Conservation (phyloP, 257 asterid genomes). For the Solanum okadae region DNA sequence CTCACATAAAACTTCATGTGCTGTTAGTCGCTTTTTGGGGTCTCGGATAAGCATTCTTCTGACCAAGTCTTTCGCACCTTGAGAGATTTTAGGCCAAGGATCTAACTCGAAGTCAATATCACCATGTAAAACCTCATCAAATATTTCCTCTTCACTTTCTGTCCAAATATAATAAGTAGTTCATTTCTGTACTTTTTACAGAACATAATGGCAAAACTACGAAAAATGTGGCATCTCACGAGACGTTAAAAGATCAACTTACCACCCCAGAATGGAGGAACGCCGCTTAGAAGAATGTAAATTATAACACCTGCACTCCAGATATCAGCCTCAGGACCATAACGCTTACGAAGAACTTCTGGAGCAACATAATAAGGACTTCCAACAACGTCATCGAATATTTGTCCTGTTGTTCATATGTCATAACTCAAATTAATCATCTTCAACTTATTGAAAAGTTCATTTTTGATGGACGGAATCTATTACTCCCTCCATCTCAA, state of each 20-base stretch:
- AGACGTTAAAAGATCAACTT: not conserved
- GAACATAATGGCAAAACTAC: not conserved
- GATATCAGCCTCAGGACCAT: constrained; percentile 60
- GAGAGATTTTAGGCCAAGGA: constrained; percentile 70
- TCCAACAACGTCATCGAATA: constrained; percentile 52
- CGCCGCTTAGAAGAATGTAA: constrained; percentile 59
- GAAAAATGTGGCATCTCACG: not conserved
- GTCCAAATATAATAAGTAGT: constrained; percentile 5
- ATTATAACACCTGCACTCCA: constrained; percentile 80
- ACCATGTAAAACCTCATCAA: constrained; percentile 53
- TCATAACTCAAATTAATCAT: not conserved
- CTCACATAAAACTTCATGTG: constrained; percentile 65
- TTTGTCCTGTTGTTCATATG: constrained; percentile 31
- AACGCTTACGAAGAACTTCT: constrained; percentile 50
- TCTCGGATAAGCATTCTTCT: constrained; percentile 50
- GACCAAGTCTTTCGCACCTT: constrained; percentile 57
- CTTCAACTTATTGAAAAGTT: not conserved
- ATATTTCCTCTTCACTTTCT: constrained; percentile 65
- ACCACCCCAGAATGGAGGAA: constrained; percentile 83
- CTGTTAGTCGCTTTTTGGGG: constrained; percentile 47
- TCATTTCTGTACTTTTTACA: not conserved
- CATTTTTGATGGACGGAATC: not conserved
- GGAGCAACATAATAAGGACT: constrained; percentile 82
- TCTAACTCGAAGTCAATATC: constrained; percentile 57
- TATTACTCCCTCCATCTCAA: not conserved